Evolutionary conservation across 768 basidiomycete species (phyloP).

Genomic region (Serendipita sp.): DNA sequence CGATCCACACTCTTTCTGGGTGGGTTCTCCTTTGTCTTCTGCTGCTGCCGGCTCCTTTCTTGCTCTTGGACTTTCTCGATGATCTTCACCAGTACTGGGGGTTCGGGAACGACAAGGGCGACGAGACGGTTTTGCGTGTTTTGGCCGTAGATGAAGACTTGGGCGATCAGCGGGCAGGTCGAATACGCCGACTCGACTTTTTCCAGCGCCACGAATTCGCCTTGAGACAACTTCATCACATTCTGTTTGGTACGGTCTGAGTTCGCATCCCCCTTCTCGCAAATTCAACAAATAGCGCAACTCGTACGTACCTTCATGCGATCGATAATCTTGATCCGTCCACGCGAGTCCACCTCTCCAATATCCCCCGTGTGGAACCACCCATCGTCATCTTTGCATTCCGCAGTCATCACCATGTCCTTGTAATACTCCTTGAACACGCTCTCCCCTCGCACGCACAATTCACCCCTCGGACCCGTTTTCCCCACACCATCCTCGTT

Average conservation of each 20-base stretch:
- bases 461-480: conserved; percentile 83
- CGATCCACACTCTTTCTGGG: too few species aligned
- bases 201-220: conserved; percentile 96
- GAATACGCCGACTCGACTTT: conserved; percentile 78
- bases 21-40: too few species aligned
- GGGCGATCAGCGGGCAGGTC: conserved; percentile 50
- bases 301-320: conserved; percentile 83
- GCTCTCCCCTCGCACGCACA: conserved; percentile 52
- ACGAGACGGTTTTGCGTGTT: conserved; percentile 77
- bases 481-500: too few species aligned
- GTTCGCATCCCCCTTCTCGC: too few species aligned
- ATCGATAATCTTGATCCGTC: conserved; percentile 84
- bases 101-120: conserved; percentile 74
- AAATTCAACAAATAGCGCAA: too few species aligned
- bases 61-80: conserved; percentile 37
- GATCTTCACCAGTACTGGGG: conserved; percentile 48
- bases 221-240: conserved; percentile 96
- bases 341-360: conserved; percentile 59
- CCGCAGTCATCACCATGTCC: conserved; percentile 29
- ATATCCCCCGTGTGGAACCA: conserved; percentile 92
- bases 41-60: conserved; percentile 28
- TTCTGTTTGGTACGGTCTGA: conserved; percentile 60
- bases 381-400: conserved; percentile 69
- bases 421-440: conserved; percentile 64
- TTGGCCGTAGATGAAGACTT: conserved; percentile 85